Evolutionary conservation across 1,139 yeast species (phyloP).

Genomic region (Yamadazyma conglobata): DNA sequence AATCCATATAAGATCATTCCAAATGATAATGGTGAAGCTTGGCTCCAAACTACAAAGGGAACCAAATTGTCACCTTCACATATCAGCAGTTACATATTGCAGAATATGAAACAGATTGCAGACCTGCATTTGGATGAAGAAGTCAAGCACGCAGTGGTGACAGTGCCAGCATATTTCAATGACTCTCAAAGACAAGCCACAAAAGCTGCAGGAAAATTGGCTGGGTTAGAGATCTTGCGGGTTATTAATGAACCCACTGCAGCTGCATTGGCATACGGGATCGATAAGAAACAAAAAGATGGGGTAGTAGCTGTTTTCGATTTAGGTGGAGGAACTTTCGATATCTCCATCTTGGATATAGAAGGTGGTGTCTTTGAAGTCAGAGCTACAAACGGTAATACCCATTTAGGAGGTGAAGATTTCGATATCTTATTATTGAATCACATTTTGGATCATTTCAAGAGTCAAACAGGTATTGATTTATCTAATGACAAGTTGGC

Average conservation of each 20-base stretch:
- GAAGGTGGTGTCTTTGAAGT: constrained; percentile 84
- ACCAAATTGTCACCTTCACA: constrained; percentile 51
- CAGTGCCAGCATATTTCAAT: constrained; percentile 79
- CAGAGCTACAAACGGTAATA: constrained; percentile 78
- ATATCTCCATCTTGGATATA: constrained; percentile 72
- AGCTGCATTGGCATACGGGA: constrained; percentile 77
- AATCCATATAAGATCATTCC: constrained; percentile 56
- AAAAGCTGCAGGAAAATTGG: constrained; percentile 63
- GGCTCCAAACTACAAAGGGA: constrained; percentile 43
- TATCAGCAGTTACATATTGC: constrained; percentile 49
- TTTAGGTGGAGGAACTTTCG: constrained; percentile 84
- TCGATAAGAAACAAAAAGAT: constrained; percentile 45
- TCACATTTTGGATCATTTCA: constrained; percentile 49
- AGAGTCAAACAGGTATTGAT: constrained; percentile 41
- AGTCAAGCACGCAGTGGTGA: constrained; percentile 63
- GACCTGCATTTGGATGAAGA: constrained; percentile 39
- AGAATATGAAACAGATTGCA: constrained; percentile 57
- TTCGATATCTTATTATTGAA: constrained; percentile 62
- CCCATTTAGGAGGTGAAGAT: constrained; percentile 83
- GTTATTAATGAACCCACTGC: constrained; percentile 82
- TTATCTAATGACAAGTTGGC: constrained; percentile 43
- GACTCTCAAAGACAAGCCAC: constrained; percentile 80
- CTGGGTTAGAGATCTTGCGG: constrained; percentile 64
- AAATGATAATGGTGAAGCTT: constrained; percentile 60
- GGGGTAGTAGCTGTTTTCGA: constrained; percentile 76